A percentile compares a stretch with the other conserved stretches of the same genome.
Conservation (phyloP, 148 eudicot species). For the Chenopodium quinoa region DNA sequence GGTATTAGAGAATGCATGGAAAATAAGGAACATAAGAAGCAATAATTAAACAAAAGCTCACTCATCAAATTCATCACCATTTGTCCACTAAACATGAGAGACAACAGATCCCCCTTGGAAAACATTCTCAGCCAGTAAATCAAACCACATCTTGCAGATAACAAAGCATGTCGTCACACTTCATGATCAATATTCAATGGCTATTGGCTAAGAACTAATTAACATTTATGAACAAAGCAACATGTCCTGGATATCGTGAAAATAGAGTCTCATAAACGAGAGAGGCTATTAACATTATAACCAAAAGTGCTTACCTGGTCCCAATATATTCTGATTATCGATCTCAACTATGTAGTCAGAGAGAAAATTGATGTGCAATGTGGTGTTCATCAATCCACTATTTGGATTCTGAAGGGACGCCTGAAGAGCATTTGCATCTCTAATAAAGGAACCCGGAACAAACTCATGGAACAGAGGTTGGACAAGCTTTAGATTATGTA, state of each 20-base stretch:
- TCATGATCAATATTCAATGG: too few relatives aligned
- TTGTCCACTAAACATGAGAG: neutral
- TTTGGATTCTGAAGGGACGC: constrained; percentile 61
- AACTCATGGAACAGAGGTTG: constrained; percentile 93
- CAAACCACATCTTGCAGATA: neutral
- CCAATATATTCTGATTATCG: constrained; percentile 59
- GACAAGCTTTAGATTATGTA: constrained; percentile 68
- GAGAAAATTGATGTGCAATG: constrained; percentile 64
- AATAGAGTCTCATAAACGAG: neutral
- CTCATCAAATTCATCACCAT: neutral
- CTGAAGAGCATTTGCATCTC: constrained; percentile 57
- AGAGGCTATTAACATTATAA: neutral
- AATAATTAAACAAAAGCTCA: neutral
- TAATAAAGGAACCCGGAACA: constrained; percentile 72
- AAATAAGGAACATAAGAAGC: neutral
- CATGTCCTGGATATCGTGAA: neutral
- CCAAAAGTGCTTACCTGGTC: constrained; percentile 66
- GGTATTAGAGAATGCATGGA: neutral
- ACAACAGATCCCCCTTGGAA: neutral
- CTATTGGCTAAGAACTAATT: too few relatives aligned
- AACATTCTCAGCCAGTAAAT: neutral
- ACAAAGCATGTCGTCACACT: neutral
- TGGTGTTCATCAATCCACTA: constrained; percentile 69
- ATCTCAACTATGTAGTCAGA: constrained; percentile 76
- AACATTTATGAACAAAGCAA: neutral